A percentile compares a stretch with the other conserved stretches of the same genome.
phyloP scores from a whole-genome alignment of 2,329 filamentous ascomycete genomes.

The Biscogniauxia mediterranea region DNA sequence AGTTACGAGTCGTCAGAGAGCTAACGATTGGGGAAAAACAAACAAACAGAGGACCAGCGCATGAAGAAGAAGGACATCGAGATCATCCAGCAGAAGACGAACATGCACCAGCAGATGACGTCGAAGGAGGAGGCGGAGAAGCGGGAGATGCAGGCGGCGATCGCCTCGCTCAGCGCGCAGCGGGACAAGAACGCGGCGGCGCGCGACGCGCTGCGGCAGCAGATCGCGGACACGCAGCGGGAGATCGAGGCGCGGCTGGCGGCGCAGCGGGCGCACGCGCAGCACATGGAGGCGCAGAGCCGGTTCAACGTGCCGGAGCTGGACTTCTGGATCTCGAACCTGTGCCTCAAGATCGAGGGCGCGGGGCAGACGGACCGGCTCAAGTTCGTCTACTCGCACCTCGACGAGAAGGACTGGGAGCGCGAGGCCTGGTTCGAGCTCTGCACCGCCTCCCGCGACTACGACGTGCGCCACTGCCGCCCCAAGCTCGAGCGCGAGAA shows the following conservation, averaged over 20 bases:
- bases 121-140: constrained; percentile 75
- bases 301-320: constrained; percentile 90
- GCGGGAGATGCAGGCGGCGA: constrained; percentile 67
- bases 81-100: constrained; percentile 70
- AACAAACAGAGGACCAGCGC: constrained; percentile 74
- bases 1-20: no score
- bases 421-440: constrained; percentile 93
- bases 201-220: constrained; percentile 56
- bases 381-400: constrained; percentile 85
- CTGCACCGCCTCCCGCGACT: constrained; percentile 76
- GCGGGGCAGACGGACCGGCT: constrained; percentile 79
- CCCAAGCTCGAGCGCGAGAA: constrained; percentile 80
- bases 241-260: constrained; percentile 68
- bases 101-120: constrained; percentile 70
- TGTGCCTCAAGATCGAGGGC: constrained; percentile 87
- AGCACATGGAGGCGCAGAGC: constrained; percentile 77
- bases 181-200: constrained; percentile 58
- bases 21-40: not conserved
- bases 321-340: constrained; percentile 90
- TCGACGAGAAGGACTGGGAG: constrained; percentile 85
- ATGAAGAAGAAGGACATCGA: constrained; percentile 88
- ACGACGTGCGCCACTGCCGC: constrained; percentile 76
- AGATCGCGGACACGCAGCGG: constrained; percentile 66
- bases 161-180: constrained; percentile 56
- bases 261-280: constrained; percentile 70